These are phyloP conservation scores for Eleusine coracana DNA, from an alignment of 176 grass and related monocot species.

Conservation along the genomic window DNA sequence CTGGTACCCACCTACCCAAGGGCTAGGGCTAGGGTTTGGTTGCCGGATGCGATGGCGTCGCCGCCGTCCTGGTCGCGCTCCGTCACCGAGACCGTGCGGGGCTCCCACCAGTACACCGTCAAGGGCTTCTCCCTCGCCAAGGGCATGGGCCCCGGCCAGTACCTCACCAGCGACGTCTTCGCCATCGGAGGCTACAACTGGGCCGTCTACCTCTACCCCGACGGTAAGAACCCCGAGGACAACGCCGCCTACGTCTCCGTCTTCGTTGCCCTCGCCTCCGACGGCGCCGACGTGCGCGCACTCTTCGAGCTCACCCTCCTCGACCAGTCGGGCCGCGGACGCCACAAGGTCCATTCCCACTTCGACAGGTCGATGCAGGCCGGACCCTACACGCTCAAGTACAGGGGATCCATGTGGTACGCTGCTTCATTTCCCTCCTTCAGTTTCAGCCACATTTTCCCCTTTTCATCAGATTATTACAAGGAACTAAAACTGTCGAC, in stretches of 20 bases:
- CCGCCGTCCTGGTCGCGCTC: constrained; percentile 59
- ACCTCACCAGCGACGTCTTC: constrained; percentile 78
- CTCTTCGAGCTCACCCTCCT: constrained; percentile 87
- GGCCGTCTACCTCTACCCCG: constrained; percentile 87
- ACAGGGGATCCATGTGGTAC: constrained; percentile 87
- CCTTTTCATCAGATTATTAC: neutral
- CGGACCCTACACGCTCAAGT: constrained; percentile 90
- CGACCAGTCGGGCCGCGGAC: constrained; percentile 67
- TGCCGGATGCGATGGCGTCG: constrained; percentile 45
- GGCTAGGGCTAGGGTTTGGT: constrained; percentile 53
- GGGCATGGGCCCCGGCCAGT: constrained; percentile 70
- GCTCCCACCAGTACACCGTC: constrained; percentile 74
- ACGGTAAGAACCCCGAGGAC: constrained; percentile 80
- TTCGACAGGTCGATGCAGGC: constrained; percentile 61
- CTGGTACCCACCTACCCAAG: neutral
- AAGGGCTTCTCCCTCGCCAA: constrained; percentile 86
- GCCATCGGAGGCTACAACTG: constrained; percentile 75
- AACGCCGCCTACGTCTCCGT: constrained; percentile 75
- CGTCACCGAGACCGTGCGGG: constrained; percentile 72
- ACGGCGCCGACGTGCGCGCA: constrained; percentile 73
- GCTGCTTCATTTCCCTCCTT: neutral
- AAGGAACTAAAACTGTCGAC: neutral
- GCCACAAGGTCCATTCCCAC: constrained; percentile 88
- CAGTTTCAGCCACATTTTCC: neutral
- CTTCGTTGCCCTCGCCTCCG: constrained; percentile 83